Conservation (phyloP, 768 basidiomycete genomes). For the Tulasnella sp. region DNA sequence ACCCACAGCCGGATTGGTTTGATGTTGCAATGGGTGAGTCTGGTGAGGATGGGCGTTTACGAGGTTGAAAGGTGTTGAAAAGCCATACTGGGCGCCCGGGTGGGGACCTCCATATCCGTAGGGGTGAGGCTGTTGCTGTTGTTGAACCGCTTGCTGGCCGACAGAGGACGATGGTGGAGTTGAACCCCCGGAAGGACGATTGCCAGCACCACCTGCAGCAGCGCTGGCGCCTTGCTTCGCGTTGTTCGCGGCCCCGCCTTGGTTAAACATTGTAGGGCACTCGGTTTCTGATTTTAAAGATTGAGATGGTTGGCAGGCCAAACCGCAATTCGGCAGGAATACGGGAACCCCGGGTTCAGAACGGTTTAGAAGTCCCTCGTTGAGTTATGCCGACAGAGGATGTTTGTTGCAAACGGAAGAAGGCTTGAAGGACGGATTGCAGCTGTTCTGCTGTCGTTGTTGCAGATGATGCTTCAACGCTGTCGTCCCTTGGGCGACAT, state of each 20-base stretch:
- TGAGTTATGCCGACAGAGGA: not conserved
- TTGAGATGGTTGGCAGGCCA: not conserved
- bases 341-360: not conserved
- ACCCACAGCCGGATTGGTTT: slow-evolving; percentile 2
- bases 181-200: not conserved
- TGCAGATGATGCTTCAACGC: not conserved
- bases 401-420: not conserved
- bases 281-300: not conserved
- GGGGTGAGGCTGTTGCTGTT: slow-evolving; percentile 26
- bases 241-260: slow-evolving; percentile 4
- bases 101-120: slow-evolving; percentile 18
- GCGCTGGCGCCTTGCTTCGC: not conserved
- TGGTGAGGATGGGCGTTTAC: not conserved
- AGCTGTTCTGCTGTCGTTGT: not conserved
- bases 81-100: slow-evolving; percentile 3
- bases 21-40: slow-evolving; percentile 20
- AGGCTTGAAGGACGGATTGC: not conserved
- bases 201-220: not conserved
- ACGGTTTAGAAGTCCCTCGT: not conserved
- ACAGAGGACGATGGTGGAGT: slow-evolving; percentile 2
- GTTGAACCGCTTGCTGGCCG: slow-evolving; percentile 11
- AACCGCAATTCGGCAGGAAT: slow-evolving; percentile 2
- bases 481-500: slow-evolving; percentile 11
- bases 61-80: slow-evolving; percentile 16
- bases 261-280: not conserved